Base-by-base conservation (phyloP, 176 grass and related monocot genomes). In the Bromus sterilis region DNA sequence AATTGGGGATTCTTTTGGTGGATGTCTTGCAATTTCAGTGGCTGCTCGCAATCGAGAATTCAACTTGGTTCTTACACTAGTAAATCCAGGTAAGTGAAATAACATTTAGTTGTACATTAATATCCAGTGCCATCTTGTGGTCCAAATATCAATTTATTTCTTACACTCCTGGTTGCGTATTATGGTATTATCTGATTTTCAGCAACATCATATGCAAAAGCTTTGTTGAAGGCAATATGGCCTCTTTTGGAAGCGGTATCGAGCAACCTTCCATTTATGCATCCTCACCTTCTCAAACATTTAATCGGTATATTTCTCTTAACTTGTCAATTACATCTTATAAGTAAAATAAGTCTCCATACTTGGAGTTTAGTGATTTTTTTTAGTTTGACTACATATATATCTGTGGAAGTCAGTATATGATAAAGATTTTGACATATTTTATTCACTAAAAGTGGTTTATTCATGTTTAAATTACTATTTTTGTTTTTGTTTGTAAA, bases 161-260 rank as follows among this genome's bases (percentile, higher is more conserved):
- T 90, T 44, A 66, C 85, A 66, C 71, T 37, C 6, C 26, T 91
- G 88, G 78, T 31, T 24, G 31, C 12, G 69, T 26, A 58, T 63
- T 70, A 11, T 61, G 56, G 57, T 72, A 41, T 87, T n/a, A 75
- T 56, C 7, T 76, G 53, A 41, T 70, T 66, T 77, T 2, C 90
- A 98, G 95, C 92, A 78, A 94, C 92, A 77, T 92, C 95, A 83
- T 97, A 87, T 89, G 72, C 74, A 29, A 92, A 85, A 73, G 88
- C 80, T 77, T 71, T 73, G 31, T 23, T 97, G 48, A 87, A 81
- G 75, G 80, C 86, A 83, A 21, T 94, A 83, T 58, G 93, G 75
- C 95, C 95, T 79, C 28, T 94, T 77, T 62, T 97, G 92, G 92
- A 92, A 77, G 78, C 72, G 75, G 24, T 94, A 42, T 86, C 95